phyloP scores from a whole-genome alignment of 2,329 filamentous ascomycete species.

The Trichoderma sp. region DNA sequence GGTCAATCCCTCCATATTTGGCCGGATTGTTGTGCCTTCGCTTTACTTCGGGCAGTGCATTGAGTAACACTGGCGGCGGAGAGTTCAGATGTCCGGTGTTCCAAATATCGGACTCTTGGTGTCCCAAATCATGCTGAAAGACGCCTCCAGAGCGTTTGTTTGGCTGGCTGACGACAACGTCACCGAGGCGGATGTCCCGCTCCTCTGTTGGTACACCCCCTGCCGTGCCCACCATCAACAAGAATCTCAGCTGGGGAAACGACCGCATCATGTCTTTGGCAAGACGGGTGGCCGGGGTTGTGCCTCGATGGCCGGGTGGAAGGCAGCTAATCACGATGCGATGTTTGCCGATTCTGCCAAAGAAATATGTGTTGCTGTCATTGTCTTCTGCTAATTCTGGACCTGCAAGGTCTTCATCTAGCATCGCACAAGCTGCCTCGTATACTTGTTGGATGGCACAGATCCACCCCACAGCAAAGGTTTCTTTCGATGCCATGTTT shows the following conservation, averaged over 20 bases:
- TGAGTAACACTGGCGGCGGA: neutral
- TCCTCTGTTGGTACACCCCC: neutral
- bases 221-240: neutral
- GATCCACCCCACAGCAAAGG: neutral
- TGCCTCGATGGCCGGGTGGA: constrained; percentile 13
- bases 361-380: constrained; percentile 23
- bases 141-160: neutral
- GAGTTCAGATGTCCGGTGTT: neutral
- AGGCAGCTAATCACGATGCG: constrained; percentile 28
- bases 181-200: neutral
- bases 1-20: neutral
- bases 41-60: neutral
- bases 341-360: constrained; percentile 26
- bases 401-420: neutral
- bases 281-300: neutral
- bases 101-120: neutral
- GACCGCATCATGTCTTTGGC: neutral
- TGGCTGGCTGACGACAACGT: constrained; percentile 4
- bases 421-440: neutral
- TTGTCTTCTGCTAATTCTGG: neutral
- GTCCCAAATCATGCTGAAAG: neutral
- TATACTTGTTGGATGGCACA: neutral
- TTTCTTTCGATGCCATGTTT: neutral
- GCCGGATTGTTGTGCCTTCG: neutral
- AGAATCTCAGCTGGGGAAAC: neutral